Evolutionary conservation across 1,284 basidiomycete species (phyloP), one percentile per base, ranked within the genome.

Genomic region (Sporisorium reilianum): DNA sequence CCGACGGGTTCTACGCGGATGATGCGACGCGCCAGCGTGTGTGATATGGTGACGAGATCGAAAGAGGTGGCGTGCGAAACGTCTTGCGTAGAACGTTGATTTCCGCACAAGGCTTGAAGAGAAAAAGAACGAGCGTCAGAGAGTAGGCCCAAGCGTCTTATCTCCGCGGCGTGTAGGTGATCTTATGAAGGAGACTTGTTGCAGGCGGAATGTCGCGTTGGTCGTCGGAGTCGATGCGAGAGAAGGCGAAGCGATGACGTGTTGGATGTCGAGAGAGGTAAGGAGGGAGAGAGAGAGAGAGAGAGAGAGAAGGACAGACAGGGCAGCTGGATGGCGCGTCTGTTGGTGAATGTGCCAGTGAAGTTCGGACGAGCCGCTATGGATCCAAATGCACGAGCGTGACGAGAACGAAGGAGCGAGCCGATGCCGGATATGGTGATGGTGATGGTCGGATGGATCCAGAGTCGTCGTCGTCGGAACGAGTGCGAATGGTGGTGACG

Each of bases 91-190:
- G 45, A 46, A 8, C 26, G 14, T 8, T 26, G 44, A 16, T n/a
- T n/a, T 20, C 26, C 26, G 45, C 25, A n/a, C 46, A 30, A 48
- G 30, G 46, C 46, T 32, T n/a, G 25, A 20, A 18, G 10, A 18
- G 46, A 20, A 30, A 28, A 9, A 20, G 16, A 3, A 2, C 26
- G 28, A 30, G 46, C 18, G 26, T 32, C 5, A 22, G 26, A 48
- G 46, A 28, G 28, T 7, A 48, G 46, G 46, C 28, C 46, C 46
- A 20, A 48, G 46, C 46, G 46, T 48, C 46, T 48, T 48, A 30
- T 48, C 46, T 48, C n/a, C 10, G 46, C 26, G 28, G 28, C n/a
- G 26, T 14, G 5, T 20, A 9, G 28, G 5, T 48, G 46, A 20
- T 32, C 26, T 30, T 48, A 28, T 30, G 46, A 30, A n/a, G 16